phyloP scores from a whole-genome alignment of 495 filamentous ascomycete species.

The Alectoria sarmentosa region DNA sequence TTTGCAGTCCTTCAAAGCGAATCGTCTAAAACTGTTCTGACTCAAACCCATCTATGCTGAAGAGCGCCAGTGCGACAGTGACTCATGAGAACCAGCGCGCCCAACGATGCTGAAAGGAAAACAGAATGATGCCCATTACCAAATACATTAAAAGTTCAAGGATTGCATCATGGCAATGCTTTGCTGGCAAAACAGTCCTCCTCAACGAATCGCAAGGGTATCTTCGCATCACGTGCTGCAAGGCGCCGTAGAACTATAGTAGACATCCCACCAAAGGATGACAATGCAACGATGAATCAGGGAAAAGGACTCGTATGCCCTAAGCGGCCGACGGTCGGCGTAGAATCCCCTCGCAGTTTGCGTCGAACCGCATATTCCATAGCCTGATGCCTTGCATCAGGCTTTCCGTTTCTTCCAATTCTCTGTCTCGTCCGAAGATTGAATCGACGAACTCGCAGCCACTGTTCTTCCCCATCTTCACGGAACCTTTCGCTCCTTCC shows the following conservation, averaged over 20 bases:
- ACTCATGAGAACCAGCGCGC: constrained; percentile 7
- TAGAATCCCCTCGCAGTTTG: constrained; percentile 91
- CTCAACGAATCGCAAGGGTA: constrained; percentile 13
- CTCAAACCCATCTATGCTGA: background rate
- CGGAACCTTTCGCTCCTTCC: constrained; percentile 54
- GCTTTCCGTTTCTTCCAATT: constrained; percentile 88
- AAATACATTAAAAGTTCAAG: constrained; percentile 5
- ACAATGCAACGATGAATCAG: constrained; percentile 13
- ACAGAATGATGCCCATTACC: background rate
- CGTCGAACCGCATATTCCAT: constrained; percentile 93
- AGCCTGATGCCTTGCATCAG: constrained; percentile 88
- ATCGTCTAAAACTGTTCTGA: background rate
- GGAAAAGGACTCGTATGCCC: background rate
- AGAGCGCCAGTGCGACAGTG: background rate
- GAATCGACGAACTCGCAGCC: constrained; percentile 96
- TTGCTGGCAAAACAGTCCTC: constrained; percentile 1
- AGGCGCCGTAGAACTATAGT: constrained; percentile 10
- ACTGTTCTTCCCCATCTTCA: constrained; percentile 84
- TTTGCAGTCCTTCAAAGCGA: background rate
- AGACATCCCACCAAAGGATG: constrained; percentile 5
- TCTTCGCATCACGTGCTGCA: constrained; percentile 14
- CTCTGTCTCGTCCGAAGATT: constrained; percentile 88
- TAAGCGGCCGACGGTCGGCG: constrained; percentile 40
- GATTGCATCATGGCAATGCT: constrained; percentile 5
- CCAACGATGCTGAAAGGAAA: constrained; percentile 4